phyloP scores from a whole-genome alignment of 495 filamentous ascomycete species.

The Saxophila tyrrhenica region DNA sequence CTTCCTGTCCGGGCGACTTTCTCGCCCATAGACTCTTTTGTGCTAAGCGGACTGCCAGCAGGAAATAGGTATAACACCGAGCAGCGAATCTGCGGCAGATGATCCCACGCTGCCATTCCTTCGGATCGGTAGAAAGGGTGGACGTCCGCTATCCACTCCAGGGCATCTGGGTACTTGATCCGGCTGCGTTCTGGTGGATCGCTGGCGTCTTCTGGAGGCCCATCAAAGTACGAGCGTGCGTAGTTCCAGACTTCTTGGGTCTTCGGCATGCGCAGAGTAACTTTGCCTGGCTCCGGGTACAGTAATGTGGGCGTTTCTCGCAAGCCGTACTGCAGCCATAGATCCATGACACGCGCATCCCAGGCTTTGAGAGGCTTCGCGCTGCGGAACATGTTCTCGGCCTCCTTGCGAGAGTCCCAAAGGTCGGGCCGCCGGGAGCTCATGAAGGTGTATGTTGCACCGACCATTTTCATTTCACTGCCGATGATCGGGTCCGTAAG shows the following conservation, averaged over 20 bases:
- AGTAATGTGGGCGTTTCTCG: conserved; percentile 17
- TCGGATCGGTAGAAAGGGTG: conserved; percentile 64
- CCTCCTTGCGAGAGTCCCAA: conserved; percentile 24
- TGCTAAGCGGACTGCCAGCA: conserved; percentile 1
- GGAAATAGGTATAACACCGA: conserved; percentile 71
- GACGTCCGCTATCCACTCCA: conserved; percentile 8
- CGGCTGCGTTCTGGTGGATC: not conserved
- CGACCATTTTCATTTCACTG: not conserved
- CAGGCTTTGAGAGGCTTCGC: conserved; percentile 27
- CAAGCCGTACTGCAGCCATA: conserved; percentile 19
- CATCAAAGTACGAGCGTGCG: conserved; percentile 8
- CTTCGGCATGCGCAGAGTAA: conserved; percentile 29
- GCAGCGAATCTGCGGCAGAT: conserved; percentile 58
- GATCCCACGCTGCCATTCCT: conserved; percentile 43
- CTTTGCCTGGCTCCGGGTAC: conserved; percentile 13
- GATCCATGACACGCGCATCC: conserved; percentile 24
- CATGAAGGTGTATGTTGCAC: not conserved
- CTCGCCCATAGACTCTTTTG: conserved; percentile 5
- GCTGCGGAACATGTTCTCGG: conserved; percentile 19
- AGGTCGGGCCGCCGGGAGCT: conserved; percentile 13
- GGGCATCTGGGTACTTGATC: conserved; percentile 12
- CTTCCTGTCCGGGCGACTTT: conserved; percentile 53
- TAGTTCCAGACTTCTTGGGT: conserved; percentile 32
- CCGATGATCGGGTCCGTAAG: conserved; percentile 63
- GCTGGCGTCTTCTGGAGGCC: conserved; percentile 25